Conservation (phyloP, 2,329 filamentous ascomycete genomes). For the Piedraia hortae region DNA sequence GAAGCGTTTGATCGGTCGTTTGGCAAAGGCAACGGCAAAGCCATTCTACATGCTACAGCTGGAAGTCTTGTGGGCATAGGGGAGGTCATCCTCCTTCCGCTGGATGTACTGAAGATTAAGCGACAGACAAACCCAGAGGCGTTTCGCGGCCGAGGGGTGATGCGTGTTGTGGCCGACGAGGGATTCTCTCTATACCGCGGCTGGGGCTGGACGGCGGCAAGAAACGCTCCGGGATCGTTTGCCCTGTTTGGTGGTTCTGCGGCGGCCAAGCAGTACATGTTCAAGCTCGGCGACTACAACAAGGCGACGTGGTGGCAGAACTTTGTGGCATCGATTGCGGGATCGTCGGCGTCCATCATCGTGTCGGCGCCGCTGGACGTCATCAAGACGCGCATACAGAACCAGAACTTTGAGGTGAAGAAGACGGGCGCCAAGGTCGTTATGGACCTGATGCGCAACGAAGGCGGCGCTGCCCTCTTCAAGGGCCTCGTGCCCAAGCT, state of each 20-base stretch:
- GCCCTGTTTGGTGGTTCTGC: constrained; percentile 95
- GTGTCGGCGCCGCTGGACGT: constrained; percentile 93
- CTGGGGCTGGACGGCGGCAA: constrained; percentile 89
- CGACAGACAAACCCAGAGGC: constrained; percentile 96
- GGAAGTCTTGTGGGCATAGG: constrained; percentile 90
- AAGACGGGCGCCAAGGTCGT: constrained; percentile 83
- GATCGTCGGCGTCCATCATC: constrained; percentile 79
- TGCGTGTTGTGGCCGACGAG: constrained; percentile 77
- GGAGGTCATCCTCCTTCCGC: constrained; percentile 78
- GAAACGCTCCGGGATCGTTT: constrained; percentile 90
- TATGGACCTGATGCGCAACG: constrained; percentile 73
- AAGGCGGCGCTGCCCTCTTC: constrained; percentile 74
- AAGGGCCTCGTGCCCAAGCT: constrained; percentile 94
- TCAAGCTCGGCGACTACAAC: constrained; percentile 81
- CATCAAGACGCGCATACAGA: constrained; percentile 95
- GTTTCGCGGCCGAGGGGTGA: constrained; percentile 74
- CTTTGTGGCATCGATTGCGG: constrained; percentile 85
- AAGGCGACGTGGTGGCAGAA: constrained; percentile 82
- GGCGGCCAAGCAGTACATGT: constrained; percentile 91
- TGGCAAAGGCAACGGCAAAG: constrained; percentile 91
- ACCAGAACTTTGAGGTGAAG: constrained; percentile 94
- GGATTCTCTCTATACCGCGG: constrained; percentile 88
- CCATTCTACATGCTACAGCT: constrained; percentile 88
- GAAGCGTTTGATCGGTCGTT: constrained; percentile 67
- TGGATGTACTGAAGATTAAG: constrained; percentile 98